Evolutionary conservation across 257 asterid genomes (phyloP).

Genomic region (Scutellaria galericulata): DNA sequence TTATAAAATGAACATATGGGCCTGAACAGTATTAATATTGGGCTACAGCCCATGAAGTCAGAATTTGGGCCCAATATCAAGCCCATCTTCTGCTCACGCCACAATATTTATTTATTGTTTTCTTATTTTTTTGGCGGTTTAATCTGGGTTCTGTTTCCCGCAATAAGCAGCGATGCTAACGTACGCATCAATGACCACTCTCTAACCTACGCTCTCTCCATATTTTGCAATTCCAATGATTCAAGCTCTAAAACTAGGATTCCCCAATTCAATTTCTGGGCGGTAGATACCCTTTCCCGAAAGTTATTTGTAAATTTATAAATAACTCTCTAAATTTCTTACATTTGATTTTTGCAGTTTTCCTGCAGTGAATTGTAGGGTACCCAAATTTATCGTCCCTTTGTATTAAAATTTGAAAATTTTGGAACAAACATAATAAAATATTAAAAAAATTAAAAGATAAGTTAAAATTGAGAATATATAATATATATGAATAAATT

Average conservation of each 20-base stretch:
- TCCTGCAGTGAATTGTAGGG: slow-evolving; percentile 49
- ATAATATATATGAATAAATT: no score
- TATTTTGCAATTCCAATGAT: slow-evolving; percentile 45
- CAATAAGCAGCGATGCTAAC: slow-evolving; percentile 20
- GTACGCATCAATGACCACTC: slow-evolving; percentile 29
- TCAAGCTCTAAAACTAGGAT: slow-evolving; percentile 57
- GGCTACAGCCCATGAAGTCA: neutral
- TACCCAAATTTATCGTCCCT: slow-evolving; percentile 31
- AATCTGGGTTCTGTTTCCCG: neutral
- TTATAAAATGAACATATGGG: neutral
- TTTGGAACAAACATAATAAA: no score
- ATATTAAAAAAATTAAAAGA: no score
- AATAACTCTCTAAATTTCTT: slow-evolving; percentile 17
- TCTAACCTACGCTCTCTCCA: slow-evolving; percentile 34
- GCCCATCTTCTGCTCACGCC: slow-evolving; percentile 30
- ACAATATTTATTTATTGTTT: neutral
- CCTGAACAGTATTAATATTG: neutral
- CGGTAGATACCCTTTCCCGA: slow-evolving; percentile 30
- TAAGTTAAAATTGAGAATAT: no score
- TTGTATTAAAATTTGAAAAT: slow-evolving; percentile 5
- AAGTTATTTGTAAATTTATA: neutral
- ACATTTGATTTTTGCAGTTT: slow-evolving; percentile 41
- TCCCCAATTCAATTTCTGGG: slow-evolving; percentile 39
- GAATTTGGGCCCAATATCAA: neutral
- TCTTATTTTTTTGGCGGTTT: slow-evolving; percentile 15